A percentile compares a stretch with the other conserved stretches of the same genome.
Conservation (phyloP, 805 yeast genomes). For the Schwanniomyces vanrijiae region DNA sequence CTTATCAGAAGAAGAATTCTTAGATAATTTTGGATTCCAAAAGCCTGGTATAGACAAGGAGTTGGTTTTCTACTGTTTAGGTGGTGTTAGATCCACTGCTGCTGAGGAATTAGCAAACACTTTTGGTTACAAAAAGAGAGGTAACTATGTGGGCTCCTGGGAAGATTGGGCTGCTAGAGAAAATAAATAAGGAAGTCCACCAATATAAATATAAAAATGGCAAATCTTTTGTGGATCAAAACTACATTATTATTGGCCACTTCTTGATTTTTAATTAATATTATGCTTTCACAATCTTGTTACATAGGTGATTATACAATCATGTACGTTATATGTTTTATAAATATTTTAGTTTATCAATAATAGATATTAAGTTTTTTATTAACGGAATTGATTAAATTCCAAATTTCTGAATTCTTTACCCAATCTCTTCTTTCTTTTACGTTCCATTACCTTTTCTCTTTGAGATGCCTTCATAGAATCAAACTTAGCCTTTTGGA, state of each 20-base stretch:
- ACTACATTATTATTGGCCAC: not conserved
- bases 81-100: slow-evolving; percentile 87
- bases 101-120: slow-evolving; percentile 91
- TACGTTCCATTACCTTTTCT: slow-evolving; percentile 82
- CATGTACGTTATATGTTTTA: slow-evolving; percentile 1
- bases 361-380: not conserved
- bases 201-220: not conserved
- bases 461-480: slow-evolving; percentile 69
- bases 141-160: slow-evolving; percentile 84
- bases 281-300: slow-evolving; percentile 2
- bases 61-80: slow-evolving; percentile 86
- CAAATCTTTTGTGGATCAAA: not conserved
- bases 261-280: slow-evolving; percentile 5
- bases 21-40: slow-evolving; percentile 73
- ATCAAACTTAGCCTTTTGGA: slow-evolving; percentile 78
- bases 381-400: slow-evolving; percentile 17
- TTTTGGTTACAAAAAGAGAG: slow-evolving; percentile 81
- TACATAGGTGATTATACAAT: slow-evolving; percentile 3
- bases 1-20: slow-evolving; percentile 74
- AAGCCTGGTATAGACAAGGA: slow-evolving; percentile 76
- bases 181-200: slow-evolving; percentile 10
- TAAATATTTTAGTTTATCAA: not conserved
- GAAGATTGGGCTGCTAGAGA: slow-evolving; percentile 71
- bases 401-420: slow-evolving; percentile 65
- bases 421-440: slow-evolving; percentile 82